Percentiles rank a stretch among this genome's conserved stretches.
These are phyloP conservation scores for Psophocarpus tetragonolobus DNA, from an alignment of 306 rosid species.

Conservation along the genomic window DNA sequence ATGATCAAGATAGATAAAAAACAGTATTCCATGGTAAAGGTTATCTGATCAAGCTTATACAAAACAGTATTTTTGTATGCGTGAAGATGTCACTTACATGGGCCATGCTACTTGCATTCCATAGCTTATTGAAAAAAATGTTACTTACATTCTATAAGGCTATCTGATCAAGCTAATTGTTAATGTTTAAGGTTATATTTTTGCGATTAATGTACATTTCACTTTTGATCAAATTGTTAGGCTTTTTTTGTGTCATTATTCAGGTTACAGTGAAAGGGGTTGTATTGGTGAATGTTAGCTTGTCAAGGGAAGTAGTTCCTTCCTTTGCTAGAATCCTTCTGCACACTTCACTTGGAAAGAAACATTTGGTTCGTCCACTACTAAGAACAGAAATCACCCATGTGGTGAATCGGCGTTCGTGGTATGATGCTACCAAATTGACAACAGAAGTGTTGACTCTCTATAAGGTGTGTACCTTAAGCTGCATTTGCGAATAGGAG, in stretches of 20 bases:
- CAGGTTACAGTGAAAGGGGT: constrained; percentile 87
- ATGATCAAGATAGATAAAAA: background rate
- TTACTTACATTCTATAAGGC: background rate
- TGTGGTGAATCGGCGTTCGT: constrained; percentile 88
- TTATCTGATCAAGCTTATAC: too few species aligned
- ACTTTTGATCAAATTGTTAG: background rate
- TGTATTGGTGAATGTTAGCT: constrained; percentile 75
- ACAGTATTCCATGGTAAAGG: constrained; percentile 1
- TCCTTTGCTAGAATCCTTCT: constrained; percentile 92
- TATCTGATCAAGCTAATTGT: background rate
- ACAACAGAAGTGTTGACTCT: constrained; percentile 76
- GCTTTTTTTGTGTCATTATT: constrained; percentile 32
- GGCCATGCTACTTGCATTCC: background rate
- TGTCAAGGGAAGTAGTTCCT: constrained; percentile 97
- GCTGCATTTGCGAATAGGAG: background rate
- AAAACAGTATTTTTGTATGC: constrained; percentile 10
- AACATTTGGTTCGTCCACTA: constrained; percentile 92
- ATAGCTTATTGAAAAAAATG: too few species aligned
- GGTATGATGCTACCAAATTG: constrained; percentile 89
- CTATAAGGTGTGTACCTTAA: constrained; percentile 66
- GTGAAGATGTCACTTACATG: constrained; percentile 8
- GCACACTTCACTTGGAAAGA: constrained; percentile 93
- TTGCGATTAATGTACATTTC: constrained; percentile 3
- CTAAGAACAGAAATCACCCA: constrained; percentile 89
- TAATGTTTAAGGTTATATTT: background rate